A percentile compares a stretch with the other conserved stretches of the same genome.
Evolutionary conservation across 2,329 filamentous ascomycete species (phyloP).

Genomic region (Cytospora piceae): DNA sequence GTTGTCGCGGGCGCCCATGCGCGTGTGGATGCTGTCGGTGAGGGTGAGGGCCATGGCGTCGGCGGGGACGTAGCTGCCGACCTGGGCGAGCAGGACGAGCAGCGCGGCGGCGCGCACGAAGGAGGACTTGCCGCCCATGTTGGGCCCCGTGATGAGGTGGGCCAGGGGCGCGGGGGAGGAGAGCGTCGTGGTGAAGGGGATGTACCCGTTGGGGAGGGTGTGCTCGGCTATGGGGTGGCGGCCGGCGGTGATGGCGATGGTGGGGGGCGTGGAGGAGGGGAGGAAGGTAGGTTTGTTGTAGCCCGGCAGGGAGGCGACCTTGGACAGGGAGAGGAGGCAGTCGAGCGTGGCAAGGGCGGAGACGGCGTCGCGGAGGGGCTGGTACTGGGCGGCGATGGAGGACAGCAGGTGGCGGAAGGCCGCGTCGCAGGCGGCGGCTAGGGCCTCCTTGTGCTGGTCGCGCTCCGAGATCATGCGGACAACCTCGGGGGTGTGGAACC

Average conservation of each 20-base stretch:
- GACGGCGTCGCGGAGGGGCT: constrained; percentile 85
- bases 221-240: constrained; percentile 97
- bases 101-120: constrained; percentile 93
- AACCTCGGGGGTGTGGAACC: constrained; percentile 94
- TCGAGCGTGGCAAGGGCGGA: constrained; percentile 85
- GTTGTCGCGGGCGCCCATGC: constrained; percentile 95
- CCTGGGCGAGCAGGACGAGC: constrained; percentile 90
- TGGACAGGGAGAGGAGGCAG: constrained; percentile 84
- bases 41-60: constrained; percentile 74
- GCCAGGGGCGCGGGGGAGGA: constrained; percentile 69
- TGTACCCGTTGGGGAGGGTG: constrained; percentile 81
- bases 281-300: constrained; percentile 78
- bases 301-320: constrained; percentile 81
- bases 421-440: constrained; percentile 86
- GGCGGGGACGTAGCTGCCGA: constrained; percentile 92
- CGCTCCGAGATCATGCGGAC: constrained; percentile 81
- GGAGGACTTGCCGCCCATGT: constrained; percentile 99
- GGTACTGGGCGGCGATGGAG: constrained; percentile 82
- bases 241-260: constrained; percentile 72
- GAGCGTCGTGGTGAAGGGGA: constrained; percentile 83
- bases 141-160: constrained; percentile 91
- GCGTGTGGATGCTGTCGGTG: constrained; percentile 89
- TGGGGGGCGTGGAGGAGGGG: constrained; percentile 63
- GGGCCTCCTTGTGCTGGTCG: constrained; percentile 91
- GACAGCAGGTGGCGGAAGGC: constrained; percentile 76